Percentiles rank a stretch among this genome's conserved stretches.
Evolutionary conservation across 768 basidiomycete species (phyloP).

Genomic region (Arthromyces matolae): DNA sequence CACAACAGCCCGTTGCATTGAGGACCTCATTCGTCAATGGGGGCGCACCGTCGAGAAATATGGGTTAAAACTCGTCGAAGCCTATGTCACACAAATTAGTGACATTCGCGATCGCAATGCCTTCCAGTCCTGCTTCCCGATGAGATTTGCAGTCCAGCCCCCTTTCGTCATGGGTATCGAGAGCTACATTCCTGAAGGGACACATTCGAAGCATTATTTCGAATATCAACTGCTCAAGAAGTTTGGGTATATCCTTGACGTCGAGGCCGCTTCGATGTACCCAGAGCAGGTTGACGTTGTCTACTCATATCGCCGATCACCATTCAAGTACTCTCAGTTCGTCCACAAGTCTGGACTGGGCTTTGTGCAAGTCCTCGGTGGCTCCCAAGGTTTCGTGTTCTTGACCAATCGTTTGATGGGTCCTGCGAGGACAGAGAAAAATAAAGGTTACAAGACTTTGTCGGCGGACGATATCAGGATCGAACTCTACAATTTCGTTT

Average conservation of each 20-base stretch:
- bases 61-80: conserved; percentile 89
- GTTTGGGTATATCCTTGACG: conserved; percentile 80
- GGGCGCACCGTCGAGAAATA: conserved; percentile 80
- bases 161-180: conserved; percentile 68
- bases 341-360: conserved; percentile 88
- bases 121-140: conserved; percentile 87
- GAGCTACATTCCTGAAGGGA: conserved; percentile 62
- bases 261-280: conserved; percentile 76
- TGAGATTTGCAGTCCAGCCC: conserved; percentile 72
- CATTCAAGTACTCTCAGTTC: conserved; percentile 84
- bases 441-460: conserved; percentile 52
- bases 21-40: conserved; percentile 83
- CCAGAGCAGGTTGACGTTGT: conserved; percentile 78
- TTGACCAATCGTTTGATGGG: conserved; percentile 85
- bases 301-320: conserved; percentile 83
- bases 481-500: conserved; percentile 63
- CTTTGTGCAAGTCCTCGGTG: conserved; percentile 85
- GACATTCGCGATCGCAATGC: conserved; percentile 83
- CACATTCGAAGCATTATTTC: conserved; percentile 68
- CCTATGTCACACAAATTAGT: conserved; percentile 87
- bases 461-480: conserved; percentile 61
- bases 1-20: conserved; percentile 86
- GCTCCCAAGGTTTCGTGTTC: conserved; percentile 78
- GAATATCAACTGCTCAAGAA: conserved; percentile 73
- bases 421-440: conserved; percentile 61